Base-by-base conservation (phyloP, 805 yeast species). In the Candida berthetii region DNA sequence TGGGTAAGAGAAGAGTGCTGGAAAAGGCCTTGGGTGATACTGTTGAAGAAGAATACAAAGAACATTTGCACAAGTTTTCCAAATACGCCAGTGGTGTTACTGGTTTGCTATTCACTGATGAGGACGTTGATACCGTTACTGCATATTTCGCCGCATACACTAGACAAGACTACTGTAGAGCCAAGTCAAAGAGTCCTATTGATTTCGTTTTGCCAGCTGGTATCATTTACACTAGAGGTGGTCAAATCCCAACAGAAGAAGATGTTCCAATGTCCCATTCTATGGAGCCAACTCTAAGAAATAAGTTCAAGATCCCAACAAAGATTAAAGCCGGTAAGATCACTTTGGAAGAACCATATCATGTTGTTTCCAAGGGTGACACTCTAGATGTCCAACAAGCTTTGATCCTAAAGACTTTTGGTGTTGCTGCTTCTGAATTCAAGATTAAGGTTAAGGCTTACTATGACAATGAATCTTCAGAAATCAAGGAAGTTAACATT, bases 201-300 rank as follows among this genome's bases (percentile, higher is more conserved):
- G 78, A 85, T 39, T 90, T 93, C 65, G 74, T 78, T 5, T 74
- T 93, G 42, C 98, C 99, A 24, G 88, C 73, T 45, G 99, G 99
- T 37, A 74, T 88, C 40, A 82, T 93, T 8, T 90, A 88, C 63
- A 86, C 98, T 17, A 82, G 96, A 61, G 99, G 96, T 55, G 99
- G 99, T 18, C 95, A 87, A 65, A 69, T 90, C 39, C 74, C 96
- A 25, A 66, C 61, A 19, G 97, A 89, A 58, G 98, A 93, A 49
- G 99, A 93, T 63, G 89, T 93, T 17, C 96, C 97, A 53, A 82
- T 93, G 85, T 83, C 95, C 11, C 99, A 93, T 61, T 88, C 98
- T 6, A 74, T 95, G 67, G 99, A 93, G 65, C 87, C 89, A 55
- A 87, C 96, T 33, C 65, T 93, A 57, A 84, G 99, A 72, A 85